Conservation (phyloP, 2,329 filamentous ascomycete genomes). For the Lachnellula occidentalis region DNA sequence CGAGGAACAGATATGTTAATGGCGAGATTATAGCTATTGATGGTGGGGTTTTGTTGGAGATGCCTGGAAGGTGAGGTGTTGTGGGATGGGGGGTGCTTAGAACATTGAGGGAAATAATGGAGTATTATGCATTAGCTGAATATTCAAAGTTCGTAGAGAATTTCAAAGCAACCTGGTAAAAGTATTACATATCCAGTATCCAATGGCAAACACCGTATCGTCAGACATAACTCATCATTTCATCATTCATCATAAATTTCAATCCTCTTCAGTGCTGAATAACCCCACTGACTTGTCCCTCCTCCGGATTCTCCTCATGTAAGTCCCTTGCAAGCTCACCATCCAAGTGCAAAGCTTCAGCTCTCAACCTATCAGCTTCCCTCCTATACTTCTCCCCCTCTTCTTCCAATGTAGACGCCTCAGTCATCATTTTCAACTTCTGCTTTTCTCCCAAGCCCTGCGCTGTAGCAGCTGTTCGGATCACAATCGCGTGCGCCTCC, state of each 20-base stretch:
- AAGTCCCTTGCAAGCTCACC: constrained; percentile 23
- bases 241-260: neutral
- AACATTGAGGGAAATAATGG: too few species aligned
- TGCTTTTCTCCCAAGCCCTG: constrained; percentile 11
- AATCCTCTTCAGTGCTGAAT: neutral
- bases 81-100: neutral
- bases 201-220: neutral
- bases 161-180: too few species aligned
- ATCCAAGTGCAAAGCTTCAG: constrained; percentile 23
- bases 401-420: constrained; percentile 20
- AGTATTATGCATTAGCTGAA: too few species aligned
- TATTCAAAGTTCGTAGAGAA: too few species aligned
- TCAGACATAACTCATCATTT: neutral
- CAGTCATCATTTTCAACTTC: constrained; percentile 11
- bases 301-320: constrained; percentile 12
- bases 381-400: constrained; percentile 19
- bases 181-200: neutral
- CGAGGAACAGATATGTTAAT: constrained; percentile 36
- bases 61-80: constrained; percentile 28
- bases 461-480: constrained; percentile 8
- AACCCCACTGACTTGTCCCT: constrained; percentile 5
- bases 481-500: constrained; percentile 14
- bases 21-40: constrained; percentile 41
- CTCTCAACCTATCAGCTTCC: constrained; percentile 22
- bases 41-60: constrained; percentile 40